Conservation (phyloP, 1,139 yeast genomes). For the Suzukiozyma palmioleophila region DNA sequence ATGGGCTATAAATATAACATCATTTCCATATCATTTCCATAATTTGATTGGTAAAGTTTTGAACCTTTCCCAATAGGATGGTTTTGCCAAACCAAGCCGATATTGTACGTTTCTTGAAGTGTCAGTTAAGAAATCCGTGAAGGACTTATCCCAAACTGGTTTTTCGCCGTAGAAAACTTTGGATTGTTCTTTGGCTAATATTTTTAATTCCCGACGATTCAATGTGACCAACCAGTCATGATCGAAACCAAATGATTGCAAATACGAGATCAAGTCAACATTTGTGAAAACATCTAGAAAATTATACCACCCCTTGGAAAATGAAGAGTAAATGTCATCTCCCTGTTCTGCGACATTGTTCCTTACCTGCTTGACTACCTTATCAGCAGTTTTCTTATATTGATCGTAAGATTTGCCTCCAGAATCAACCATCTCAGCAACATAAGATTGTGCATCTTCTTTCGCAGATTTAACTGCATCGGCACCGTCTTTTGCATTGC, state of each 20-base stretch:
- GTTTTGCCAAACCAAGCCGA: constrained; percentile 15
- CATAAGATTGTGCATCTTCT: neutral
- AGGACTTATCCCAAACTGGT: constrained; percentile 20
- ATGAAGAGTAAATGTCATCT: neutral
- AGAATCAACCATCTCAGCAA: constrained; percentile 3
- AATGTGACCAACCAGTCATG: constrained; percentile 26
- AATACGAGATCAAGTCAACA: constrained; percentile 50
- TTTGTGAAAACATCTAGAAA: constrained; percentile 41
- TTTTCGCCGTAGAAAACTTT: constrained; percentile 18
- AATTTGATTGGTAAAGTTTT: constrained; percentile 5
- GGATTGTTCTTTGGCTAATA: constrained; percentile 44
- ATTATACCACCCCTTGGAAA: constrained; percentile 12
- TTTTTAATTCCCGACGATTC: constrained; percentile 42
- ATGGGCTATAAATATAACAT: neutral
- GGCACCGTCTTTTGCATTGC: constrained; percentile 5
- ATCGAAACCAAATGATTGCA: constrained; percentile 48
- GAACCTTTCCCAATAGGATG: constrained; percentile 10
- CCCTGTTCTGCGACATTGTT: neutral
- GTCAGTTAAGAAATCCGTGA: constrained; percentile 18
- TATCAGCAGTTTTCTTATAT: constrained; percentile 22
- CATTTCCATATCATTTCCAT: neutral
- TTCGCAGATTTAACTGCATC: neutral
- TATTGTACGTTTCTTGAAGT: constrained; percentile 14
- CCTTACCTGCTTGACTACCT: constrained; percentile 24
- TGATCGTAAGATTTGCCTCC: constrained; percentile 8